Base-by-base conservation (phyloP, 306 rosid genomes). In the Lotus japonicus region DNA sequence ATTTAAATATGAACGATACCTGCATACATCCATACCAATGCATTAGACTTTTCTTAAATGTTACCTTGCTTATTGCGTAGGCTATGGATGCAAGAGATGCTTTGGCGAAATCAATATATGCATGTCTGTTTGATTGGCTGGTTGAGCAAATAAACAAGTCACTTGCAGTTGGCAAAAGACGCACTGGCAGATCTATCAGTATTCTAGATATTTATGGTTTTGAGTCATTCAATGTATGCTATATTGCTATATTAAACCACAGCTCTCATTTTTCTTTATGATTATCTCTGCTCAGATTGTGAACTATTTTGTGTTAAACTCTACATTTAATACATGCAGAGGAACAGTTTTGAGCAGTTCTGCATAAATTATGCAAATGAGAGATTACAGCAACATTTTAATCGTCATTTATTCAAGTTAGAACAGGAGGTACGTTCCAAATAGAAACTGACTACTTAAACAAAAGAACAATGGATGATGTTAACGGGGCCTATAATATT, bases 301-400 rank as follows among this genome's bases (percentile, higher is more conserved):
- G 63, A 53, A 50, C 67, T 75, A 31, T 71, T 67, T 57, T 48
- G n/a, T 44, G 9, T 26, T 71, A 67, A 54, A 48, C 19, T 64
- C 39, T 56, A 70, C 17, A 41, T 62, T 55, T 52, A 56, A 14
- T 63, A 72, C 81, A 35, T 70, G 58, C 80, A 95, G 99, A 88
- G 95, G 80, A 95, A 95, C 77, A 90, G 96, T 80, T 88, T 95
- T 85, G 99, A 95, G 82, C 99, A 94, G 77, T 94, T 94, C 84
- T 94, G 98, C 84, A 95, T 95, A 66, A 95, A 95, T 81, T 95
- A 95, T 82, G 99, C 99, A 55, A 95, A 95, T 61, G 99, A 95
- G 80, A 84, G 99, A 84, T 68, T 95, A 75, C 99, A 95, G 70
- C 99, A 95, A 51, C 99, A 95, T 77, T 95, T 95, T 80, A 95